Conservation (phyloP, 2,329 filamentous ascomycete species). For the Lecanicillium sp. region DNA sequence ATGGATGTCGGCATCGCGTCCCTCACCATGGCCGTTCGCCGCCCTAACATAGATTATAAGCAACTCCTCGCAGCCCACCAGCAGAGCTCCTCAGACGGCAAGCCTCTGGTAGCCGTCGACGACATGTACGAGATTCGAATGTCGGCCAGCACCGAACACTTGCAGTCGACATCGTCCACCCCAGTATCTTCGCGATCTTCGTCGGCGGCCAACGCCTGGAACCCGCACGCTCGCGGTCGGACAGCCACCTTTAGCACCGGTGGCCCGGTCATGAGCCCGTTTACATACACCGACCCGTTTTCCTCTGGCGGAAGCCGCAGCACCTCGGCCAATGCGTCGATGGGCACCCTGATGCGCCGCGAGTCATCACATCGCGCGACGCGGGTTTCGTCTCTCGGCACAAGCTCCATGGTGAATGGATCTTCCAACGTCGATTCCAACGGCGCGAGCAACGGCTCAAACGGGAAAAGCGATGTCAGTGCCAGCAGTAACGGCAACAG, state of each 20-base stretch:
- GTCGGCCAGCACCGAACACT: slow-evolving; percentile 67
- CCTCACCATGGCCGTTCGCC: slow-evolving; percentile 76
- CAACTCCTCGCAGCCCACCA: slow-evolving; percentile 20
- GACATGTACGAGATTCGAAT: slow-evolving; percentile 67
- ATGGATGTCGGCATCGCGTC: slow-evolving; percentile 87
- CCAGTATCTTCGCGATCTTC: slow-evolving; percentile 24
- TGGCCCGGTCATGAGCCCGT: slow-evolving; percentile 24
- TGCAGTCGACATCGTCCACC: slow-evolving; percentile 39
- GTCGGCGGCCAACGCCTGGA: slow-evolving; percentile 24
- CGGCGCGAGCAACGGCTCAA: slow-evolving; percentile 9
- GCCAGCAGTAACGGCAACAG: slow-evolving; percentile 14
- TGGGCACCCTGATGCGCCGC: slow-evolving; percentile 20
- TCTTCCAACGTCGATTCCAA: slow-evolving; percentile 9
- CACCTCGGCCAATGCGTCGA: slow-evolving; percentile 34
- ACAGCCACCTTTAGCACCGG: slow-evolving; percentile 18
- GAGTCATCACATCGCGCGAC: slow-evolving; percentile 15
- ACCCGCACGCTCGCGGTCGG: slow-evolving; percentile 26
- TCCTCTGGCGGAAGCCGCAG: slow-evolving; percentile 33
- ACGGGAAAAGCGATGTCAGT: slow-evolving; percentile 8
- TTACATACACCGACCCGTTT: slow-evolving; percentile 34
- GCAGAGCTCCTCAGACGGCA: slow-evolving; percentile 11
- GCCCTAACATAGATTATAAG: slow-evolving; percentile 34
- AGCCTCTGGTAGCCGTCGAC: slow-evolving; percentile 37
- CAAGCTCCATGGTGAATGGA: not conserved
- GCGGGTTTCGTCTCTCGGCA: not conserved